These are phyloP conservation scores for Apiospora saccharicola DNA, from an alignment of 2,329 filamentous ascomycete species.

Conservation along the genomic window DNA sequence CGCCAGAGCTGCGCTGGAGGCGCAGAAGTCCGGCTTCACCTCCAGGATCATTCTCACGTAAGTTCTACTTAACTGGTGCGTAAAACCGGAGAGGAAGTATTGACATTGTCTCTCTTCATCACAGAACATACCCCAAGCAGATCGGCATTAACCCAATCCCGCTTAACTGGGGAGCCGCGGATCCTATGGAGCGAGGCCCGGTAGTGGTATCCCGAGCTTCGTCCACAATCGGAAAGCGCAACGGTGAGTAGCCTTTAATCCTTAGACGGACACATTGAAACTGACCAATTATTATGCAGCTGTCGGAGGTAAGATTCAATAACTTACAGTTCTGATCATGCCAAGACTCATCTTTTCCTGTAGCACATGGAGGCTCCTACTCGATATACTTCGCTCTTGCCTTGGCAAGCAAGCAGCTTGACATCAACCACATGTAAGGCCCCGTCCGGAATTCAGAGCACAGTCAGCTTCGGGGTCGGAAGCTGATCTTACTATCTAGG, in stretches of 20 bases:
- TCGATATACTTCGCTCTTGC: conserved; percentile 95
- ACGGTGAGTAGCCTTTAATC: conserved; percentile 63
- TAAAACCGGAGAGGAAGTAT: not conserved
- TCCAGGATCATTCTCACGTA: conserved; percentile 65
- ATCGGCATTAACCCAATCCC: conserved; percentile 91
- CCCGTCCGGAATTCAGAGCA: not conserved
- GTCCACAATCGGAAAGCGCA: conserved; percentile 80
- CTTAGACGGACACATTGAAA: conserved; percentile 31
- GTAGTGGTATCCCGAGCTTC: conserved; percentile 83
- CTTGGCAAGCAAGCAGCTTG: conserved; percentile 88
- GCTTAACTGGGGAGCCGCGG: conserved; percentile 85
- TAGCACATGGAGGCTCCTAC: conserved; percentile 80
- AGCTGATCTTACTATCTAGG: conserved; percentile 40
- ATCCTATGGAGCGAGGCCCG: conserved; percentile 79
- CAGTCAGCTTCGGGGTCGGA: not conserved
- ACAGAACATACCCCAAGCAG: conserved; percentile 87
- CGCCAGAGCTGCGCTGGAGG: conserved; percentile 35
- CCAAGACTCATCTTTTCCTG: conserved; percentile 32
- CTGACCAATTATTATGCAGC: conserved; percentile 49
- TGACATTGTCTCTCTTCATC: too few relatives aligned
- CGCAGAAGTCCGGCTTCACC: conserved; percentile 55
- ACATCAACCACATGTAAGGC: conserved; percentile 74
- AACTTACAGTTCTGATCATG: not conserved
- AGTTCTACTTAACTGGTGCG: conserved; percentile 29
- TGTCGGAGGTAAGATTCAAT: conserved; percentile 59